Evolutionary conservation across 2,329 filamentous ascomycete species (phyloP).

Genomic region (Fusarium brevicatenulatum): DNA sequence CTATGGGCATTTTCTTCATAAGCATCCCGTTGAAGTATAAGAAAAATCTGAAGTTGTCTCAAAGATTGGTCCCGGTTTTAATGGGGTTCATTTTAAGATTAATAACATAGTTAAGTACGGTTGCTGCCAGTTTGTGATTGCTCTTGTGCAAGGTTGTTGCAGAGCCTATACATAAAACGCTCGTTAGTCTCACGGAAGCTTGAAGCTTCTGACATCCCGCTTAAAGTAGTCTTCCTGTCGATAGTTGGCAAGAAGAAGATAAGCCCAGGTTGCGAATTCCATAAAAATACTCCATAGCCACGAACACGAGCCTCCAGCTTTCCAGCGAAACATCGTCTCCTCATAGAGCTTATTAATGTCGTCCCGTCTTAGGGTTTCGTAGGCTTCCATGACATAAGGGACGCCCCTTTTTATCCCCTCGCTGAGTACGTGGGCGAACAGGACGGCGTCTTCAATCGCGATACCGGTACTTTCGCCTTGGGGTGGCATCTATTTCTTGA

Average conservation of each 20-base stretch:
- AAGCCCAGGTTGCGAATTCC: background rate
- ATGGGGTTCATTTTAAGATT: too few species aligned
- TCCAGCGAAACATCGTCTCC: background rate
- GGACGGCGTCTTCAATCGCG: background rate
- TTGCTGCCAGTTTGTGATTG: too few species aligned
- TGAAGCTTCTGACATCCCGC: background rate
- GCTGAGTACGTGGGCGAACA: background rate
- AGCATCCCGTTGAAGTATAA: background rate
- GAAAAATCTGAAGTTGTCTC: accelerated
- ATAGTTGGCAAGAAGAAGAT: background rate
- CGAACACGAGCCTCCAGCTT: background rate
- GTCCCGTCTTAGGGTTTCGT: background rate
- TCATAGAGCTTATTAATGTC: background rate
- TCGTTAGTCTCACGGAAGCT: background rate
- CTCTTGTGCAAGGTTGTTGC: too few species aligned
- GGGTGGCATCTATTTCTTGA: background rate
- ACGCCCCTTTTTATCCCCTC: background rate
- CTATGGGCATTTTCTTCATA: background rate
- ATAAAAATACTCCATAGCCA: background rate
- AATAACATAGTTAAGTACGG: too few species aligned
- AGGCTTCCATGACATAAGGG: accelerated
- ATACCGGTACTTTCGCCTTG: background rate
- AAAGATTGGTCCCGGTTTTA: accelerated
- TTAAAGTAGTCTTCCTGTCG: background rate
- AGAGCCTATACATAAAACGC: too few species aligned